Evolutionary conservation across 2,329 filamentous ascomycete genomes (phyloP).

Genomic region (Chrysoporthe puriensis): DNA sequence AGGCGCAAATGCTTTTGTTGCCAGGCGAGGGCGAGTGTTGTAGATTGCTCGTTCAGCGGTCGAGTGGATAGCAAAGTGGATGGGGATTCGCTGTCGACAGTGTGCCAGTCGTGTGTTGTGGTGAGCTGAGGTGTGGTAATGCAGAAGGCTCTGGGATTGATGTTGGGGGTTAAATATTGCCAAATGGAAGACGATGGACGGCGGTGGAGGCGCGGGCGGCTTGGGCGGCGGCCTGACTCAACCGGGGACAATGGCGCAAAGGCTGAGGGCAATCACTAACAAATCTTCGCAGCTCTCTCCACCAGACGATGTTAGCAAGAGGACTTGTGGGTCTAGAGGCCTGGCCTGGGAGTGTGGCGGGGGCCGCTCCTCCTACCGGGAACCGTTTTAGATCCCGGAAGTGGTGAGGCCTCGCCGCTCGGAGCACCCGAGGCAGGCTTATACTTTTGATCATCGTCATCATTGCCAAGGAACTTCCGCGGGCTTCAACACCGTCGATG

Average conservation of each 20-base stretch:
- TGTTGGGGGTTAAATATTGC: constrained; percentile 25
- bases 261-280: constrained; percentile 3
- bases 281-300: background rate
- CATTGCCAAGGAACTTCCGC: background rate
- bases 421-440: background rate
- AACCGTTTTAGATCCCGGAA: background rate
- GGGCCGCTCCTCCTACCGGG: background rate
- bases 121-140: constrained; percentile 8
- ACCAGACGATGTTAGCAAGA: background rate
- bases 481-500: background rate
- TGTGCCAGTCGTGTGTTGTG: constrained; percentile 24
- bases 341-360: background rate
- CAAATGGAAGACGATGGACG: constrained; percentile 38
- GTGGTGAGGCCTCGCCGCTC: constrained; percentile 1
- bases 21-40: background rate
- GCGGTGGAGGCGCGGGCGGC: constrained; percentile 34
- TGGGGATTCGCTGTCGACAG: background rate
- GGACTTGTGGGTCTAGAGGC: background rate
- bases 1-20: background rate
- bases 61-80: background rate
- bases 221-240: constrained; percentile 35
- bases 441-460: constrained; percentile 1
- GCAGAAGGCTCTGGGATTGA: constrained; percentile 10
- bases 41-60: background rate
- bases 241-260: constrained; percentile 35